Evolutionary conservation across 2,329 filamentous ascomycete genomes (phyloP).

Genomic region (Botrytis aclada): DNA sequence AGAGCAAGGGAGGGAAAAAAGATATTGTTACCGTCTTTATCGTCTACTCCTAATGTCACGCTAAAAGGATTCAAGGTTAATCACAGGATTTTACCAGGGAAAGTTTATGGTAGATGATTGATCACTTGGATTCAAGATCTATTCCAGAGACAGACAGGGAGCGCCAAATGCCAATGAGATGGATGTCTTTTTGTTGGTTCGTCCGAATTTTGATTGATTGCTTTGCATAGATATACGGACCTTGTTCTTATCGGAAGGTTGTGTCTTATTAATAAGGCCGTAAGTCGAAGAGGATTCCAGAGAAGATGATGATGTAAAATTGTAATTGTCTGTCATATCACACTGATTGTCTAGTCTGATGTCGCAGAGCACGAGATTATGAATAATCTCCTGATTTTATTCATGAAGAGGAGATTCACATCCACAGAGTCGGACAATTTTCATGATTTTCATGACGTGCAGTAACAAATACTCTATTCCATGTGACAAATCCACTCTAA

Average conservation of each 20-base stretch:
- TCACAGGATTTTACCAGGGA: not conserved
- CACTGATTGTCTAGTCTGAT: not conserved
- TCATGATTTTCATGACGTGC: not conserved
- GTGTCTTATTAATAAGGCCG: no score
- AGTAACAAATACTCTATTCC: not conserved
- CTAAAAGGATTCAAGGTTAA: not conserved
- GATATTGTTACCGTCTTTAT: not conserved
- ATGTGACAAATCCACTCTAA: not conserved
- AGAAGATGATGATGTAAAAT: not conserved
- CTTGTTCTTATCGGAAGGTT: not conserved
- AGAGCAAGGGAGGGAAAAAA: not conserved
- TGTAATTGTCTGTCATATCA: not conserved
- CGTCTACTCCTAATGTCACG: not conserved
- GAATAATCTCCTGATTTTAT: not conserved
- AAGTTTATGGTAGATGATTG: not conserved
- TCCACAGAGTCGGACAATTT: not conserved
- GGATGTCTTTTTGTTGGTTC: not conserved
- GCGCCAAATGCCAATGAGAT: not conserved
- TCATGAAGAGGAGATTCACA: not conserved
- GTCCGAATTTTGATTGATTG: not conserved
- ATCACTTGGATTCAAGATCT: not conserved
- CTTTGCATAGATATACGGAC: not conserved
- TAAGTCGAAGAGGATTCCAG: not conserved
- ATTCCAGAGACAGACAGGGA: not conserved
- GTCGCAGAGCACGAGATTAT: not conserved